phyloP scores from a whole-genome alignment of 2,329 filamentous ascomycete species.

The Aureobasidium pullulans region DNA sequence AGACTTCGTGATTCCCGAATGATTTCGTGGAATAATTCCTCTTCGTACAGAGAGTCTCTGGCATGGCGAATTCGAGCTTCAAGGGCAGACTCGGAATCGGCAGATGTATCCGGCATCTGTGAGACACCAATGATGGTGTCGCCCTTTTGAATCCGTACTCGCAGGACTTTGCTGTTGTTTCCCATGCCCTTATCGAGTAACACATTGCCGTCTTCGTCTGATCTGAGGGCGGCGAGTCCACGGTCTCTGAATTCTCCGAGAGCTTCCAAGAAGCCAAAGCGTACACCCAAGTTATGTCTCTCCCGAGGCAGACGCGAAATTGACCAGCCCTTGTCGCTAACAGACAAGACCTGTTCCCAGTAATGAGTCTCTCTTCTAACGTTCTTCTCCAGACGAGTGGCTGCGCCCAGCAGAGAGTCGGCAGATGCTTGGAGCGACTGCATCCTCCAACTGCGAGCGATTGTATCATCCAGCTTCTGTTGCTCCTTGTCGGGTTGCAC shows the following conservation, averaged over 20 bases:
- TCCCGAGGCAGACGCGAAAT: constrained; percentile 70
- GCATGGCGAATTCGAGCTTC: constrained; percentile 66
- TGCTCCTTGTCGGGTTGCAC: constrained; percentile 49
- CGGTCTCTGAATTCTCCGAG: constrained; percentile 54
- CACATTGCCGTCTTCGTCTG: constrained; percentile 66
- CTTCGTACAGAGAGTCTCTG: constrained; percentile 70
- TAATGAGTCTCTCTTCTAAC: constrained; percentile 75
- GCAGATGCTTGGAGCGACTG: constrained; percentile 69
- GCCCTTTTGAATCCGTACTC: constrained; percentile 57
- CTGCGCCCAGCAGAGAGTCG: constrained; percentile 65
- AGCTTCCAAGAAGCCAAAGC: constrained; percentile 80
- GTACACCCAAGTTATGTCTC: constrained; percentile 68
- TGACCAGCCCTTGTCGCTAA: constrained; percentile 81
- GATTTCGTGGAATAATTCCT: constrained; percentile 87
- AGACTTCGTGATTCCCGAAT: constrained; percentile 71
- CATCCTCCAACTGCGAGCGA: constrained; percentile 65
- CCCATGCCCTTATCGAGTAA: constrained; percentile 61
- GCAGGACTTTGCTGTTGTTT: constrained; percentile 51
- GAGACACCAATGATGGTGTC: constrained; percentile 53
- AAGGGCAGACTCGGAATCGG: constrained; percentile 49
- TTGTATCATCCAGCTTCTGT: constrained; percentile 32
- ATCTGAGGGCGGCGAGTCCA: constrained; percentile 73
- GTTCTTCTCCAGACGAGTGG: constrained; percentile 65
- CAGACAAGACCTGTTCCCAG: constrained; percentile 76
- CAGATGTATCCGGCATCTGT: constrained; percentile 24